Evolutionary conservation across 768 basidiomycete genomes (phyloP), one percentile per base, ranked within the genome.

Genomic region (Mrakia hoshinonis): DNA sequence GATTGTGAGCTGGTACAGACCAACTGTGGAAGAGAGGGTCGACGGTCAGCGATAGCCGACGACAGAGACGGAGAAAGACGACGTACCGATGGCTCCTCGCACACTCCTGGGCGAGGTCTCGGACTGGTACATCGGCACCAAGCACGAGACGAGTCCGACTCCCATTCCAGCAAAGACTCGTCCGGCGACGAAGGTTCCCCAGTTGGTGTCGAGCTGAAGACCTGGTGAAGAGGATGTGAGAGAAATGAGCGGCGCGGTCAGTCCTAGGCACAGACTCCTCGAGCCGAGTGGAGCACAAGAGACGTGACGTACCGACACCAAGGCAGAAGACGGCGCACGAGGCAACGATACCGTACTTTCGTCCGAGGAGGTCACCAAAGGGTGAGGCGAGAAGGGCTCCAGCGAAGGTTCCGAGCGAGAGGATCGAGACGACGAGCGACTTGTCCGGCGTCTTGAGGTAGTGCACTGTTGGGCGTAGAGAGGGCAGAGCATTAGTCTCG

Each of bases 281-380:
- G 15, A 43, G 43, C 6, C 6, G 15, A 15, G 15, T 7, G 43
- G 15, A 43, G 43, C 43, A 43, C 43, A 15, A 15, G 43, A 43
- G 43, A 43, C 43, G 6, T 6, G 43, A 43, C 63, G 20, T 20
- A 64, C 49, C 67, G 4, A 54, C 43, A 34, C 67, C 67, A 22
- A 68, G 13, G 22, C 20, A 68, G 39, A 47, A 60, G 20, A 39
- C 26, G n/a, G 51, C 74, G 61, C 60, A 73, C 62, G 73, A 73
- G 48, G 65, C 18, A 72, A 86, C 81, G 76, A 87, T 81, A 68
- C 83, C 84, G 60, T 74, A 76, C 68, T 80, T 82, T 73, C 86
- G 84, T 47, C 85, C 85, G 54, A 85, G 75, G 22, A 58, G 82
- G 75, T 86, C 87, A 2, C 85, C 88, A 18, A 85, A 43, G 66